Percentiles rank a stretch among this genome's conserved stretches.
Evolutionary conservation across 441 rosid genomes (phyloP).

Genomic region (Dalechampia spathulata): DNA sequence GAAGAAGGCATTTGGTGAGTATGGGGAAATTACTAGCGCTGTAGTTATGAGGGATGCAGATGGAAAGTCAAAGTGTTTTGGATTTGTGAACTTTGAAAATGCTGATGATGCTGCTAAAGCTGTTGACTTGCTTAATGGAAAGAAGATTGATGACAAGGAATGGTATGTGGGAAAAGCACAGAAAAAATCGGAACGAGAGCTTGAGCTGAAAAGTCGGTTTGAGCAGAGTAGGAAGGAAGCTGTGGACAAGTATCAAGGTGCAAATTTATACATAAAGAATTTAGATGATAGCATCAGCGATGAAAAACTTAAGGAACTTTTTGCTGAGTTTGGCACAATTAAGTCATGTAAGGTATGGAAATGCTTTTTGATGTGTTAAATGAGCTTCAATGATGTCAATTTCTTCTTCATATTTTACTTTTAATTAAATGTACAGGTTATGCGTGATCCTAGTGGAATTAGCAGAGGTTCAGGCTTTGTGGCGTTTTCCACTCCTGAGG

Average conservation of each 20-base stretch:
- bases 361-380: neutral
- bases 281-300: conserved; percentile 60
- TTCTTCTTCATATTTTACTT: neutral
- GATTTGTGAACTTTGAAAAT: conserved; percentile 66
- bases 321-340: conserved; percentile 52
- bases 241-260: conserved; percentile 41
- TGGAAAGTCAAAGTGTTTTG: conserved; percentile 65
- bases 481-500: conserved; percentile 60
- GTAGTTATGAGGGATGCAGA: conserved; percentile 56
- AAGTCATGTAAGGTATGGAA: conserved; percentile 65
- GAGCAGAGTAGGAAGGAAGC: conserved; percentile 66
- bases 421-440: conserved; percentile 36
- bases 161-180: conserved; percentile 68
- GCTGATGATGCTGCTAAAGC: conserved; percentile 62
- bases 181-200: conserved; percentile 66
- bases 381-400: neutral
- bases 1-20: conserved; percentile 60
- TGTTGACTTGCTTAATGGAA: conserved; percentile 60
- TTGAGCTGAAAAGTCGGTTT: conserved; percentile 45
- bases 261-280: conserved; percentile 50
- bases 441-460: conserved; percentile 68
- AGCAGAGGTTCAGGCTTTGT: no score
- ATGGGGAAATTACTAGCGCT: conserved; percentile 59
- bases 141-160: conserved; percentile 49
- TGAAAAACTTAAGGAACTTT: conserved; percentile 67